Evolutionary conservation across 1,139 yeast species (phyloP).

Genomic region (Saccharomyces pastorianus): DNA sequence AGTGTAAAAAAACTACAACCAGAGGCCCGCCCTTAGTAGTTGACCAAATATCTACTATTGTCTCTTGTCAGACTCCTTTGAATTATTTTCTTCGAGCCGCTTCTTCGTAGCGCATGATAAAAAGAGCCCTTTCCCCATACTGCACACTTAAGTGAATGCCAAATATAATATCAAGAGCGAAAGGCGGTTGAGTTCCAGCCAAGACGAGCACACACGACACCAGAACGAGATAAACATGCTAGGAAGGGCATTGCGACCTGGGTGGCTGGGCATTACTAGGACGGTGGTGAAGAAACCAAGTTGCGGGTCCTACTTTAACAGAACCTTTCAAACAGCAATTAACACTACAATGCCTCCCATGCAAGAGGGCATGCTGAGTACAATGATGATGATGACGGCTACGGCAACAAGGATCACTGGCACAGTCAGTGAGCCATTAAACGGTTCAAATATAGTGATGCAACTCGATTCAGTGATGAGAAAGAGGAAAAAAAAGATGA

Average conservation of each 20-base stretch:
- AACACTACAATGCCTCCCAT: not conserved
- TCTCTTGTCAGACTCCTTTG: not conserved
- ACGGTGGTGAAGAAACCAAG: not conserved
- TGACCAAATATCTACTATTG: not conserved
- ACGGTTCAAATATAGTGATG: constrained; percentile 7
- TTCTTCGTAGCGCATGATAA: not conserved
- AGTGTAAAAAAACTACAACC: not conserved
- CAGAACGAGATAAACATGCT: not conserved
- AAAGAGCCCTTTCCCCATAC: not conserved
- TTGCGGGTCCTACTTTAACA: not conserved
- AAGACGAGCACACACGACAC: not conserved
- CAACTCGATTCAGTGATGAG: constrained; percentile 52
- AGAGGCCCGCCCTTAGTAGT: not conserved
- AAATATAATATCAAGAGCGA: not conserved
- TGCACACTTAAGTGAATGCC: not conserved
- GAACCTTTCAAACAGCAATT: not conserved
- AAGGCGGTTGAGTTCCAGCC: not conserved
- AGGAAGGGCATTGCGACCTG: constrained; percentile 1
- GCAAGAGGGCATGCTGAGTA: not conserved
- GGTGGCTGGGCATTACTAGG: not conserved
- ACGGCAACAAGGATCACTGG: not conserved
- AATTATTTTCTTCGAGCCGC: not conserved
- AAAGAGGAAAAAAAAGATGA: constrained; percentile 64
- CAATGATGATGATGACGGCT: not conserved
- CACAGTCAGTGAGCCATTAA: not conserved